phyloP scores from a whole-genome alignment of 2,329 filamentous ascomycete genomes.

The Verticillium nonalfalfae region DNA sequence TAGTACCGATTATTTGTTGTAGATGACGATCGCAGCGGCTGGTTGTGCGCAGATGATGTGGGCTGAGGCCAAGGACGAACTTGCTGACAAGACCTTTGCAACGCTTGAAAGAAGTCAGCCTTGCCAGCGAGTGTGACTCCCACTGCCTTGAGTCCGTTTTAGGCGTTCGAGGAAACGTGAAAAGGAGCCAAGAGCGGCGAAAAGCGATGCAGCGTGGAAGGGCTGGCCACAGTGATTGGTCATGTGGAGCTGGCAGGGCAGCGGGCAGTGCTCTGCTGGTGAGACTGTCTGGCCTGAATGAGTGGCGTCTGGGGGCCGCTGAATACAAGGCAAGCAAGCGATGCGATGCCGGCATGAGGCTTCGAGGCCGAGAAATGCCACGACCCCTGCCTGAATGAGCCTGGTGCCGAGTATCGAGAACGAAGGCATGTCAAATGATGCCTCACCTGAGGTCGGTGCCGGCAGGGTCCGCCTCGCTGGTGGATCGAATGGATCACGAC shows the following conservation, averaged over 20 bases:
- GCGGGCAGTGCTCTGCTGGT: background rate
- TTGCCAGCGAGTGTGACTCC: background rate
- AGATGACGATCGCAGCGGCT: no score
- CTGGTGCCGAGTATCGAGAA: no score
- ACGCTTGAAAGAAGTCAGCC: background rate
- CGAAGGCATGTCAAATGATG: no score
- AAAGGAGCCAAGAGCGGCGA: background rate
- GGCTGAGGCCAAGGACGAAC: no score
- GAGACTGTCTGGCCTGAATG: background rate
- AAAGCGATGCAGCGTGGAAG: background rate
- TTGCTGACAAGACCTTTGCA: no score
- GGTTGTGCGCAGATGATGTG: no score
- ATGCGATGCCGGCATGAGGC: background rate
- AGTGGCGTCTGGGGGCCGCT: background rate
- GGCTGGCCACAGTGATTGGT: background rate
- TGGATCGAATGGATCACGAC: no score
- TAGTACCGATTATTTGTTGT: no score
- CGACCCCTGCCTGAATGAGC: background rate
- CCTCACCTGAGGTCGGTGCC: no score
- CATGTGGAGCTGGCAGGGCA: background rate
- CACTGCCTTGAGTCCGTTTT: background rate
- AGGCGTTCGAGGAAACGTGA: background rate
- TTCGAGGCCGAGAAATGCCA: no score
- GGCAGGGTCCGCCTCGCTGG: no score
- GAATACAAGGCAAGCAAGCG: background rate